Conservation (phyloP, 257 asterid genomes). For the Dorcoceras hygrometricum region DNA sequence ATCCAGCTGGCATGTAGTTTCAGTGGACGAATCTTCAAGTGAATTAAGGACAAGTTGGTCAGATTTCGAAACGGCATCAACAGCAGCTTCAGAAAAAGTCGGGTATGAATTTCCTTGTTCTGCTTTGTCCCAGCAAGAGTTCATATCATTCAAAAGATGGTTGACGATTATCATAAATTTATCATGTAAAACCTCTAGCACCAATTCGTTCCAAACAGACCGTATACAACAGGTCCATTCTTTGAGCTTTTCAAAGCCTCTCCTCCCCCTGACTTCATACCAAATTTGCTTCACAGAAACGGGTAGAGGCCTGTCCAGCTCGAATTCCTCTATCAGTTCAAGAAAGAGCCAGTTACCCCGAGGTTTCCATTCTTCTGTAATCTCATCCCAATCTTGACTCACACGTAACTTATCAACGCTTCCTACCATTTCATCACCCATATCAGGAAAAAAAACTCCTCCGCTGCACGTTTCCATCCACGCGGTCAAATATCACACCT, state of each 20-base stretch:
- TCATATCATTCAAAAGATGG: conserved; percentile 37
- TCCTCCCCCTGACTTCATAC: conserved; percentile 65
- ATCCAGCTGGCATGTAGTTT: conserved; percentile 30
- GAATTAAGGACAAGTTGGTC: conserved; percentile 30
- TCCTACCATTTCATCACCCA: conserved; percentile 75
- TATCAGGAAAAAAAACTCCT: conserved; percentile 78
- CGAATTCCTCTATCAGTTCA: conserved; percentile 55
- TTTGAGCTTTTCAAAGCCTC: conserved; percentile 36
- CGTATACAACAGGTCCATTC: conserved; percentile 59
- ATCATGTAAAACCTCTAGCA: conserved; percentile 44
- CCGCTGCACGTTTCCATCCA: conserved; percentile 46
- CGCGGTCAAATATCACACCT: conserved; percentile 76
- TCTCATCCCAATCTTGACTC: conserved; percentile 79
- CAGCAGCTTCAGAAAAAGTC: conserved; percentile 34
- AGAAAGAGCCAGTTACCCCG: conserved; percentile 77
- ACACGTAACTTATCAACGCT: conserved; percentile 41
- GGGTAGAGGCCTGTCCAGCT: conserved; percentile 46
- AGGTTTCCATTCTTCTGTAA: conserved; percentile 55
- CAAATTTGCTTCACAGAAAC: conserved; percentile 82
- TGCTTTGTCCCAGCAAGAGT: conserved; percentile 31
- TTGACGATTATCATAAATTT: conserved; percentile 40
- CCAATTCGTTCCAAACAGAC: conserved; percentile 52
- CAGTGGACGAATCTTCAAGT: conserved; percentile 37
- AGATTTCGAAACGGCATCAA: conserved; percentile 28
- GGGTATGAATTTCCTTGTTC: conserved; percentile 32